These are phyloP conservation scores for Dactylellina drechsleri DNA, from an alignment of 2,329 filamentous ascomycete genomes.

Conservation along the genomic window DNA sequence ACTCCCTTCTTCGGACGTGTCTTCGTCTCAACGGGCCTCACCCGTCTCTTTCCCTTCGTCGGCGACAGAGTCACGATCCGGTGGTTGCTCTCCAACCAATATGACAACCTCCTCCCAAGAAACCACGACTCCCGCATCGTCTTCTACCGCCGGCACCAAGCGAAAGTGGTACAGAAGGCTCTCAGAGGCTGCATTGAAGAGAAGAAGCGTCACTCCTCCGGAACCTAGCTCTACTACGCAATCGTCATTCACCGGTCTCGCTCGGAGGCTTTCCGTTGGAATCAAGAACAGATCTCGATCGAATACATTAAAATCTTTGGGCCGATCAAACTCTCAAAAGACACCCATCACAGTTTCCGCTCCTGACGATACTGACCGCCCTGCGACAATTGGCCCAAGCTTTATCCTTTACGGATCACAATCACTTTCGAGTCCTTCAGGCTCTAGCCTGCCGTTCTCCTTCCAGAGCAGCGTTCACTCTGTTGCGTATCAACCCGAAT, in stretches of 20 bases:
- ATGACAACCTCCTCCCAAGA: constrained; percentile 55
- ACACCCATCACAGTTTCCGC: constrained; percentile 39
- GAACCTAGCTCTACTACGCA: constrained; percentile 21
- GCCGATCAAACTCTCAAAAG: constrained; percentile 47
- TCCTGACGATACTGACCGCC: constrained; percentile 45
- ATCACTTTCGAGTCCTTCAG: constrained; percentile 47
- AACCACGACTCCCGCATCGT: constrained; percentile 49
- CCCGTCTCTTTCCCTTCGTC: constrained; percentile 52
- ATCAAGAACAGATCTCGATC: constrained; percentile 50
- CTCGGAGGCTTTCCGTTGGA: constrained; percentile 43
- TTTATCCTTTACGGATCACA: constrained; percentile 50
- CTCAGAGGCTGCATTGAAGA: constrained; percentile 48
- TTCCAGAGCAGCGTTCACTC: constrained; percentile 54
- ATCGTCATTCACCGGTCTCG: constrained; percentile 48
- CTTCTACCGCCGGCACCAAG: constrained; percentile 51
- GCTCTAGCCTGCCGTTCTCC: constrained; percentile 48
- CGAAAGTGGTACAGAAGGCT: constrained; percentile 51
- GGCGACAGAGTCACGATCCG: constrained; percentile 44
- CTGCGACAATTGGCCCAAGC: constrained; percentile 50
- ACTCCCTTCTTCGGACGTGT: constrained; percentile 31
- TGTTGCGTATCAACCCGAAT: constrained; percentile 45
- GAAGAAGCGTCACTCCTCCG: constrained; percentile 44
- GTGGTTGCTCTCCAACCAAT: constrained; percentile 49
- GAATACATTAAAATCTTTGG: constrained; percentile 44
- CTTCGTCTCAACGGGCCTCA: constrained; percentile 47